These are phyloP conservation scores for Ceratobasidium sp. DNA, from an alignment of 1,284 basidiomycete genomes.

Conservation along the genomic window DNA sequence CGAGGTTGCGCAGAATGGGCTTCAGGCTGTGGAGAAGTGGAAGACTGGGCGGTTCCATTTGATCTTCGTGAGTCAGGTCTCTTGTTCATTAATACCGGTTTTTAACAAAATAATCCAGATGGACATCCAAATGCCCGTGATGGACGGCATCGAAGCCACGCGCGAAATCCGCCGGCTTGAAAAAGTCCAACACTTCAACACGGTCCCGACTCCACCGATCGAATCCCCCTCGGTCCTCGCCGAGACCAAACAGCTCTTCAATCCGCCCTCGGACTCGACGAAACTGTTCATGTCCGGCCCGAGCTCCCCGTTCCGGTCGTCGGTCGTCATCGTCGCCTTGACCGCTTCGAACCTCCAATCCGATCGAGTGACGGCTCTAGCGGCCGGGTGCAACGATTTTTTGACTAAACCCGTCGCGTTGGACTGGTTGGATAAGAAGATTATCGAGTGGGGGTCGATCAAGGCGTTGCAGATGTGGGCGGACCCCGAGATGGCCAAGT, in stretches of 20 bases:
- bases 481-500: constrained; percentile 59
- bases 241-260: constrained; percentile 36
- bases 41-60: constrained; percentile 93
- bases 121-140: constrained; percentile 99
- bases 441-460: constrained; percentile 97
- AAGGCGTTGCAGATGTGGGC: constrained; percentile 92
- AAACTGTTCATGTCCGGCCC: constrained; percentile 41
- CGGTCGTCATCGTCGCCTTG: constrained; percentile 98
- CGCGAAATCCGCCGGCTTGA: constrained; percentile 95
- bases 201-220: constrained; percentile 70
- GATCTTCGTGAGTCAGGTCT: constrained; percentile 79
- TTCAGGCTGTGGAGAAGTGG: constrained; percentile 98
- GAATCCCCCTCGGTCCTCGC: constrained; percentile 60
- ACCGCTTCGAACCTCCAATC: constrained; percentile 94
- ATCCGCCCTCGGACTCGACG: constrained; percentile 9
- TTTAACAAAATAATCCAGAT: constrained; percentile 70
- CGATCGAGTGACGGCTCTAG: constrained; percentile 95
- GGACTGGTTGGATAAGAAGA: constrained; percentile 97
- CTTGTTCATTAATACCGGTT: neutral
- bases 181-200: constrained; percentile 69
- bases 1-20: constrained; percentile 94
- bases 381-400: constrained; percentile 99
- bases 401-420: constrained; percentile 97
- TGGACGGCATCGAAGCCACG: constrained; percentile 98
- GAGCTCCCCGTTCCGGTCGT: constrained; percentile 81